These are phyloP conservation scores for Diplotaxis tenuifolia DNA, from an alignment of 345 rosid species.

Conservation along the genomic window DNA sequence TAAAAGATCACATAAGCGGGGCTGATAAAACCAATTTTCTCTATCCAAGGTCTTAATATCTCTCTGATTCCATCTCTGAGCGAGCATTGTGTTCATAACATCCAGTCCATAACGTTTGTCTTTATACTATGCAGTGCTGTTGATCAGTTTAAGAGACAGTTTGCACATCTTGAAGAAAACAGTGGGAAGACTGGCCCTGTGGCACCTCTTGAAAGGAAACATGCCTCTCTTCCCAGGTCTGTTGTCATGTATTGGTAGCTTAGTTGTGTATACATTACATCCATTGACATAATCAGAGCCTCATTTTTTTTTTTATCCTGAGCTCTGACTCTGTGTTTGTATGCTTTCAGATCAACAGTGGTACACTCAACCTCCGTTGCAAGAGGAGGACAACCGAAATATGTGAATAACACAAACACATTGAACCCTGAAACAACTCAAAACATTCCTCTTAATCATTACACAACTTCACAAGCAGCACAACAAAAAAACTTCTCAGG, in stretches of 20 bases:
- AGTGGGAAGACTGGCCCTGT: constrained; percentile 67
- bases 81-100: background rate
- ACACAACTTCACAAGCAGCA: constrained; percentile 50
- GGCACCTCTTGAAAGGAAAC: constrained; percentile 79
- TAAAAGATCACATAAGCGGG: constrained; percentile 78
- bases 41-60: constrained; percentile 69
- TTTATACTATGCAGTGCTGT: constrained; percentile 65
- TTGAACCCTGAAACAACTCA: constrained; percentile 44
- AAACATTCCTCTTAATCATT: constrained; percentile 43
- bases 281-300: too few species aligned
- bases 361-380: constrained; percentile 57
- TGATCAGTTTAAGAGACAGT: constrained; percentile 90
- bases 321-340: too few species aligned
- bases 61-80: constrained; percentile 6
- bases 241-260: too few species aligned
- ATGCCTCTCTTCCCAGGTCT: constrained; percentile 89
- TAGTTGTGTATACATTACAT: too few species aligned
- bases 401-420: constrained; percentile 42
- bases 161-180: constrained; percentile 87
- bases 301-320: too few species aligned
- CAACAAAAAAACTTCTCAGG: constrained; percentile 66
- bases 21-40: constrained; percentile 87
- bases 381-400: constrained; percentile 47
- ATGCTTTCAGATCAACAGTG: constrained; percentile 72
- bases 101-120: constrained; percentile 14